phyloP scores from a whole-genome alignment of 345 rosid genomes.

The Arabis alpina region DNA sequence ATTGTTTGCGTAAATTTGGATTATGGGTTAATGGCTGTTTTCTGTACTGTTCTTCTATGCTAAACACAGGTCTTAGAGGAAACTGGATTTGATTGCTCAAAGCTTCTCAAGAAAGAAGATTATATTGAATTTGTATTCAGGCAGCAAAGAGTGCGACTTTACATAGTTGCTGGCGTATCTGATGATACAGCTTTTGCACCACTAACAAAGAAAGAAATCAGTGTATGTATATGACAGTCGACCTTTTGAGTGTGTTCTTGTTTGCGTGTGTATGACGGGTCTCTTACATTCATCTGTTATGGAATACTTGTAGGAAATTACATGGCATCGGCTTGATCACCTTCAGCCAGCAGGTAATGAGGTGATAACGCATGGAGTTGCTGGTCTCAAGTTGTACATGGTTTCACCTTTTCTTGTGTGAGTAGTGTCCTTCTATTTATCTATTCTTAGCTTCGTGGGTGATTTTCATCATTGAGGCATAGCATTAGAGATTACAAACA shows the following conservation, averaged over 20 bases:
- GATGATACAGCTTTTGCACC: slow-evolving; percentile 96
- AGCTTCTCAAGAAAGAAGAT: slow-evolving; percentile 79
- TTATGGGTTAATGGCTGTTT: slow-evolving; percentile 6
- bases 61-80: slow-evolving; percentile 83
- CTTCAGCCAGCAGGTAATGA: slow-evolving; percentile 75
- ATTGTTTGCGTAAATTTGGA: slow-evolving; percentile 21
- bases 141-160: slow-evolving; percentile 95
- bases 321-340: slow-evolving; percentile 92
- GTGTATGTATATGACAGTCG: slow-evolving; percentile 58
- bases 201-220: slow-evolving; percentile 95
- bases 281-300: slow-evolving; percentile 24
- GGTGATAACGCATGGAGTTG: slow-evolving; percentile 83
- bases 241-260: slow-evolving; percentile 12
- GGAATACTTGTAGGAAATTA: slow-evolving; percentile 74
- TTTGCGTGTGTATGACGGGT: slow-evolving; percentile 24
- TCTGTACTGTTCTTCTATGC: slow-evolving; percentile 14
- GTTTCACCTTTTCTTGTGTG: slow-evolving; percentile 91
- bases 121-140: slow-evolving; percentile 85
- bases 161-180: slow-evolving; percentile 87
- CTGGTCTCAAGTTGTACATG: slow-evolving; percentile 96
- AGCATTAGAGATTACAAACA: slow-evolving; percentile 17
- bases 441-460: neutral
- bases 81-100: slow-evolving; percentile 90
- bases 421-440: slow-evolving; percentile 41
- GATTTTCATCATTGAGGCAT: slow-evolving; percentile 1